phyloP scores from a whole-genome alignment of 2,329 filamentous ascomycete genomes.

The Cadophora malorum region DNA sequence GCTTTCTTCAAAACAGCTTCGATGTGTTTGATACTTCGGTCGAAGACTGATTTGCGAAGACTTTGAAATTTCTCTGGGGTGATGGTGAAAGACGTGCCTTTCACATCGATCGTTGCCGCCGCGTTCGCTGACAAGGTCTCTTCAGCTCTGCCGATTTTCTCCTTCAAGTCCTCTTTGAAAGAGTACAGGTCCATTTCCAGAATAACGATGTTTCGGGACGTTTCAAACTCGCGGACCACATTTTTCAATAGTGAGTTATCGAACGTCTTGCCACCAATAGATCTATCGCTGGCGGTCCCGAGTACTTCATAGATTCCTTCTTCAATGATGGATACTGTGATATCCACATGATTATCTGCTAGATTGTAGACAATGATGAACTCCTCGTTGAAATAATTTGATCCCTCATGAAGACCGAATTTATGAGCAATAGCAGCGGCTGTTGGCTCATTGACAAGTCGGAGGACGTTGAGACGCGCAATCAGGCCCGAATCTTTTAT shows the following conservation, averaged over 20 bases:
- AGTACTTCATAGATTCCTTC: slow-evolving; percentile 28
- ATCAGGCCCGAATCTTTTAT: slow-evolving; percentile 73
- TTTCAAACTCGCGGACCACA: slow-evolving; percentile 1
- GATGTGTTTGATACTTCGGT: slow-evolving; percentile 13
- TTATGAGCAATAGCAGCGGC: slow-evolving; percentile 75
- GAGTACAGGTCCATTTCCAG: neutral
- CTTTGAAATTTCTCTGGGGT: neutral
- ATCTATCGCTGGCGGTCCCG: slow-evolving; percentile 5
- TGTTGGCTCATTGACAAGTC: slow-evolving; percentile 78
- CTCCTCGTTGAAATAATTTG: neutral
- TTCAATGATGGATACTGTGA: slow-evolving; percentile 24
- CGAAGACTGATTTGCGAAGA: slow-evolving; percentile 1
- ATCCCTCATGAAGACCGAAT: slow-evolving; percentile 51
- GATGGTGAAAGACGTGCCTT: neutral
- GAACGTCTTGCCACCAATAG: slow-evolving; percentile 21
- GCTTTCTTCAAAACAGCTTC: slow-evolving; percentile 21
- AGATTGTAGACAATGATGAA: slow-evolving; percentile 24
- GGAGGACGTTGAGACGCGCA: slow-evolving; percentile 73
- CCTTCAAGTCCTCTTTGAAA: neutral
- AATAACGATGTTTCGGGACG: neutral
- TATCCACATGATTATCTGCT: slow-evolving; percentile 14
- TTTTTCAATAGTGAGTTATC: slow-evolving; percentile 11
- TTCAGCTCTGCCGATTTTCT: neutral
- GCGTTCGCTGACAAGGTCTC: slow-evolving; percentile 4
- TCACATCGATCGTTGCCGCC: neutral